phyloP scores from a whole-genome alignment of 106 monocot genomes.

The Dactylorhiza incarnata region DNA sequence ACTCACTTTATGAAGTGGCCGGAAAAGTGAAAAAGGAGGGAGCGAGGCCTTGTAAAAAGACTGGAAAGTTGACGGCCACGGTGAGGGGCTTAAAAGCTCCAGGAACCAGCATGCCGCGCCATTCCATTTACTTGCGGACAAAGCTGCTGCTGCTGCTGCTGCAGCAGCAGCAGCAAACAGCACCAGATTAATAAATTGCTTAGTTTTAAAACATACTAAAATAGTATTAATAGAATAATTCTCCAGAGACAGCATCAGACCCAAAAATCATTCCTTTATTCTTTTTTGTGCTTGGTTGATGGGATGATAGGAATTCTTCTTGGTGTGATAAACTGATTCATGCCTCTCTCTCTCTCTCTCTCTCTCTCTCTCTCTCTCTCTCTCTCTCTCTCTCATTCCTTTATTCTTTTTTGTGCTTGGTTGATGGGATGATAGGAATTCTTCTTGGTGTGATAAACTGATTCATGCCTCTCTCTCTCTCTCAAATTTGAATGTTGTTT shows the following conservation, averaged over 20 bases:
- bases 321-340: too few species aligned
- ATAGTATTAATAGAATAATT: background rate
- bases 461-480: too few species aligned
- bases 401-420: too few species aligned
- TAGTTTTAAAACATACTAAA: background rate
- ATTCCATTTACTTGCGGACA: background rate
- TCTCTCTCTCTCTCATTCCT: too few species aligned
- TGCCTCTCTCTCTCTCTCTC: too few species aligned
- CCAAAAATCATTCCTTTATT: constrained; percentile 1
- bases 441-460: too few species aligned
- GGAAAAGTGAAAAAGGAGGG: background rate
- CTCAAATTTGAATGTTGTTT: too few species aligned
- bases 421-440: too few species aligned
- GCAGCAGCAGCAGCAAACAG: background rate
- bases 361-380: too few species aligned
- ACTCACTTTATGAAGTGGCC: background rate
- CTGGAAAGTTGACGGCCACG: constrained; percentile 3
- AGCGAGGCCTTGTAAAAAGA: background rate
- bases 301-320: too few species aligned
- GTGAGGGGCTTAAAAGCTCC: background rate
- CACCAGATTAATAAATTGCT: background rate
- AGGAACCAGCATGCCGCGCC: constrained; percentile 1
- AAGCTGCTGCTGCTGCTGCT: background rate
- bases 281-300: too few species aligned
- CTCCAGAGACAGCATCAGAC: constrained; percentile 1